Evolutionary conservation across 352 stramenopile species (phyloP).

Genomic region (Pythium sukuiense): DNA sequence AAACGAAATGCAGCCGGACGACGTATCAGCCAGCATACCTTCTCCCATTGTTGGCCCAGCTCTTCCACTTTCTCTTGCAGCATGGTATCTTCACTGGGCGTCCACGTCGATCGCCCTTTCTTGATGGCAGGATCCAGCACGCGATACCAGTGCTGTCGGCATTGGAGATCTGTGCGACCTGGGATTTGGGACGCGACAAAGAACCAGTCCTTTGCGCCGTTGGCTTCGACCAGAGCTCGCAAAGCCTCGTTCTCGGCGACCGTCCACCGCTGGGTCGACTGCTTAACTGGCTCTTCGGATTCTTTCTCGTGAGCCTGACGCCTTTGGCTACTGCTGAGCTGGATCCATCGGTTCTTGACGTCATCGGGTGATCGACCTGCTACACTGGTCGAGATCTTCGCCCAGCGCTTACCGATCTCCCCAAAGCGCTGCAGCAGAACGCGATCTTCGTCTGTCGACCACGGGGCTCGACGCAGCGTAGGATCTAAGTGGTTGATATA

Average conservation of each 20-base stretch:
- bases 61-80: slow-evolving; percentile 43
- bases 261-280: slow-evolving; percentile 23
- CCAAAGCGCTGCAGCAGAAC: slow-evolving; percentile 38
- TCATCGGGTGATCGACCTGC: slow-evolving; percentile 44
- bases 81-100: slow-evolving; percentile 40
- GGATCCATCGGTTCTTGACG: slow-evolving; percentile 57
- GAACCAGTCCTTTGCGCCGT: slow-evolving; percentile 67
- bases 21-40: slow-evolving; percentile 33
- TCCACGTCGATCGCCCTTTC: slow-evolving; percentile 69
- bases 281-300: background rate
- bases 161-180: slow-evolving; percentile 70
- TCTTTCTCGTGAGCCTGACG: background rate
- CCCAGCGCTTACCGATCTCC: slow-evolving; percentile 37
- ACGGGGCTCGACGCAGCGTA: slow-evolving; percentile 29
- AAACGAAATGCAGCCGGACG: background rate
- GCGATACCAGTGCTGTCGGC: slow-evolving; percentile 73
- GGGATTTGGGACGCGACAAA: slow-evolving; percentile 73
- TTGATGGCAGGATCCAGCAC: slow-evolving; percentile 49
- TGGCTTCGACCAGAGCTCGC: slow-evolving; percentile 35
- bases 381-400: slow-evolving; percentile 34
- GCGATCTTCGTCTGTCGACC: slow-evolving; percentile 50
- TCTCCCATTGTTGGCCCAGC: slow-evolving; percentile 55
- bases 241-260: slow-evolving; percentile 43
- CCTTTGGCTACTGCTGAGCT: slow-evolving; percentile 4
- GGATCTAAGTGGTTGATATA: slow-evolving; percentile 70